These are phyloP conservation scores for Cudoniella acicularis DNA, from an alignment of 495 filamentous ascomycete genomes.

Conservation along the genomic window DNA sequence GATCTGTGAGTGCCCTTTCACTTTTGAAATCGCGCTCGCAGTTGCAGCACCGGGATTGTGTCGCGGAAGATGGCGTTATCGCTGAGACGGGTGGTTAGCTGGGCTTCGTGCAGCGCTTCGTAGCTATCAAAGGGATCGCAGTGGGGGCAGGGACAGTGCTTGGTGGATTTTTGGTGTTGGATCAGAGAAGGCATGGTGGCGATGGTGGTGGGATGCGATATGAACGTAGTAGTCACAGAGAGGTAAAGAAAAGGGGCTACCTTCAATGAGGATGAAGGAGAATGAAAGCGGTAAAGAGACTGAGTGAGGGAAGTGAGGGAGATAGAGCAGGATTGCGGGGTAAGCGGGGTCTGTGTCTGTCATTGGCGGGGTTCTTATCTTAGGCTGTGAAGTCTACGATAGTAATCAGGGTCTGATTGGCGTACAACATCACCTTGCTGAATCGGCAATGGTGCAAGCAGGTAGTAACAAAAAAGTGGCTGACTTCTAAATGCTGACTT, in stretches of 20 bases:
- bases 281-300: not conserved
- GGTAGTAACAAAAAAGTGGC: no score
- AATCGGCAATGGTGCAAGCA: no score
- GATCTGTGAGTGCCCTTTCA: constrained; percentile 20
- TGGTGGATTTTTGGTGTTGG: constrained; percentile 13
- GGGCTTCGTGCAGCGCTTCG: constrained; percentile 13
- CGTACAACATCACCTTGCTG: no score
- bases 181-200: constrained; percentile 9
- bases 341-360: constrained; percentile 7
- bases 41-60: constrained; percentile 16
- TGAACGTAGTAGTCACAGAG: constrained; percentile 6
- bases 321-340: constrained; percentile 3
- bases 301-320: not conserved
- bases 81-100: constrained; percentile 6
- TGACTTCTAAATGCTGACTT: no score
- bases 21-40: constrained; percentile 14
- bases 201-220: constrained; percentile 8
- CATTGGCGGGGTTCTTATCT: constrained; percentile 7
- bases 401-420: no score
- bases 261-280: not conserved
- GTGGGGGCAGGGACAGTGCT: constrained; percentile 9
- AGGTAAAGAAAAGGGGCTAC: constrained; percentile 10
- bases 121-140: constrained; percentile 13
- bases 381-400: not conserved
- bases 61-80: constrained; percentile 8